phyloP scores from a whole-genome alignment of 352 stramenopile species.

The Phytophthora pisi region DNA sequence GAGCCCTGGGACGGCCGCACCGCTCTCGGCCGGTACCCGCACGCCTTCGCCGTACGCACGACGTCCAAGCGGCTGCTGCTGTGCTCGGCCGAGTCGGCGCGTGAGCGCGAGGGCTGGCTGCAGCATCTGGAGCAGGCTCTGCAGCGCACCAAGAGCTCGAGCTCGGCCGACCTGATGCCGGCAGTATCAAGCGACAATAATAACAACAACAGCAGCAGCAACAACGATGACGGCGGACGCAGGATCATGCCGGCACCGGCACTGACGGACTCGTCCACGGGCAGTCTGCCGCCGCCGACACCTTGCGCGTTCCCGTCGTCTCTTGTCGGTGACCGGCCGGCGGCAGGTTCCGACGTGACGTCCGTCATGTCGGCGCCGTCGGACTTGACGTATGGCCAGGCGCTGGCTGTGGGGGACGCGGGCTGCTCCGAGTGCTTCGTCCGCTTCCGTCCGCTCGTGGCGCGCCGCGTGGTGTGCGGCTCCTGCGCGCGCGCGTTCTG shows the following conservation, averaged over 20 bases:
- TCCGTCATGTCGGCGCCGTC: too few species aligned
- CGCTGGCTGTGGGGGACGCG: constrained; percentile 21
- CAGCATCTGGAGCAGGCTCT: constrained; percentile 35
- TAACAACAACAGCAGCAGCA: too few species aligned
- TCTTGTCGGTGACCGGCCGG: constrained; percentile 4
- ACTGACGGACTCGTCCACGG: neutral
- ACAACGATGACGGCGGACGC: constrained; percentile 36
- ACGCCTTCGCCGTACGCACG: constrained; percentile 73
- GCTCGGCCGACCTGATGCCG: constrained; percentile 6
- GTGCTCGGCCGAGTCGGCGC: constrained; percentile 51
- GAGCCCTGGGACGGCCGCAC: constrained; percentile 68
- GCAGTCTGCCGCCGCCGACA: constrained; percentile 21
- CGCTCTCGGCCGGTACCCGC: constrained; percentile 52
- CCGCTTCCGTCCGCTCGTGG: constrained; percentile 57
- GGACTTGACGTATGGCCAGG: too few species aligned
- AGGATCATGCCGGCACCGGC: constrained; percentile 47
- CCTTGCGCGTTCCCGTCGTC: constrained; percentile 28
- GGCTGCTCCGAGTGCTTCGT: constrained; percentile 59
- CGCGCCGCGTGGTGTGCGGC: constrained; percentile 57
- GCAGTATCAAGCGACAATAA: too few species aligned
- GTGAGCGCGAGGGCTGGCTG: constrained; percentile 60
- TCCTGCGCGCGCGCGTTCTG: constrained; percentile 69
- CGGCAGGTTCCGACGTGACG: neutral
- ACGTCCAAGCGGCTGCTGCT: constrained; percentile 58
- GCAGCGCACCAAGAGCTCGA: constrained; percentile 34